Conservation (phyloP, 805 yeast species). For the Hanseniaspora occidentalis region DNA sequence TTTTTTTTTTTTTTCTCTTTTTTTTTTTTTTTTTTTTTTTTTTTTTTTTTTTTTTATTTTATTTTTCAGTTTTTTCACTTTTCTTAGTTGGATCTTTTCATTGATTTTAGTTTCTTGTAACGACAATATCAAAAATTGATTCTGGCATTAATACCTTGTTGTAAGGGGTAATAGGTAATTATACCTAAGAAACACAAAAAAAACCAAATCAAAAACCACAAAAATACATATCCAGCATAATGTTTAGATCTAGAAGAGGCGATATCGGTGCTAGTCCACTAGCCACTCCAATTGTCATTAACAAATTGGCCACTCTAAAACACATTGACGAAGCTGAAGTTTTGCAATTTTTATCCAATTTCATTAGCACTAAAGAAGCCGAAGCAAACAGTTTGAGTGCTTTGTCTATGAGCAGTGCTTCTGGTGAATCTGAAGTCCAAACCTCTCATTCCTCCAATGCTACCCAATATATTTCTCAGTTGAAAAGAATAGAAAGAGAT, state of each 20-base stretch:
- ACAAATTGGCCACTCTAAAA: constrained; percentile 1
- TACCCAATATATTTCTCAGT: constrained; percentile 33
- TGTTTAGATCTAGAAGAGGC: constrained; percentile 7
- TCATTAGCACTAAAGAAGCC: constrained; percentile 6
- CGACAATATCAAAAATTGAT: too few species aligned
- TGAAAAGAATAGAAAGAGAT: constrained; percentile 63
- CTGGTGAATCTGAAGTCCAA: constrained; percentile 9
- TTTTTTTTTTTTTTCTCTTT: too few species aligned
- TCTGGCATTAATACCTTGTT: too few species aligned
- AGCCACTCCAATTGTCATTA: constrained; percentile 5
- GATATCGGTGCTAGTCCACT: constrained; percentile 7
- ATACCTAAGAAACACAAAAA: background rate
- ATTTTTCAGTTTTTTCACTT: background rate
- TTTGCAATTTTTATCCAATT: constrained; percentile 4
- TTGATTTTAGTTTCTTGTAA: background rate
- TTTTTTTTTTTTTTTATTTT: constrained; percentile 1
- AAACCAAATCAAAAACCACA: background rate
- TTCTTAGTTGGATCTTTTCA: background rate
- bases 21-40: background rate
- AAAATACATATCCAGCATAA: background rate
- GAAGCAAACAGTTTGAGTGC: constrained; percentile 4
- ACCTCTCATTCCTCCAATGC: constrained; percentile 22
- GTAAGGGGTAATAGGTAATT: too few species aligned
- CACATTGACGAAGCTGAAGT: constrained; percentile 4
- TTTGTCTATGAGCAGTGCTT: constrained; percentile 1